These are phyloP conservation scores for Colletotrichum lentis DNA, from an alignment of 2,329 filamentous ascomycete species.

Conservation along the genomic window DNA sequence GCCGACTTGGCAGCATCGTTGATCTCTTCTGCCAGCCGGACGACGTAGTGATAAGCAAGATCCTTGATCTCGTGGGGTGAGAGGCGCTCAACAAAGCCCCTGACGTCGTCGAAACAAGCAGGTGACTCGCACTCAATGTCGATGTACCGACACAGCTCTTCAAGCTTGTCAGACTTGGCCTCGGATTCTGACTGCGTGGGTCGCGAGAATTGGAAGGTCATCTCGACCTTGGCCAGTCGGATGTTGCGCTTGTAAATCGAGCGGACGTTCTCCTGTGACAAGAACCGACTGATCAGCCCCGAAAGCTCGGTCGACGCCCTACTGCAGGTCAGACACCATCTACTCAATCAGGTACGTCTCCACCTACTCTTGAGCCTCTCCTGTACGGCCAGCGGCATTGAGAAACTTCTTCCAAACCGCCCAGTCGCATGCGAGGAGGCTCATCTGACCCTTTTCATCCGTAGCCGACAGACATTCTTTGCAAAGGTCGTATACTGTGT, in stretches of 20 bases:
- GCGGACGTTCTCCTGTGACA: slow-evolving; percentile 25
- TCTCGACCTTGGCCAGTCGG: slow-evolving; percentile 50
- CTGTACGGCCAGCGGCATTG: slow-evolving; percentile 48
- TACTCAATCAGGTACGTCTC: too few relatives aligned
- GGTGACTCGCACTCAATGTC: slow-evolving; percentile 48
- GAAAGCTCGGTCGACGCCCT: slow-evolving; percentile 26
- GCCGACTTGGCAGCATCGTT: slow-evolving; percentile 41
- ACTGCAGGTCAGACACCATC: neutral
- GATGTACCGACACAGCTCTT: slow-evolving; percentile 50
- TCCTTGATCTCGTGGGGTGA: slow-evolving; percentile 51
- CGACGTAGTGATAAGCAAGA: slow-evolving; percentile 51
- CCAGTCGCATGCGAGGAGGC: slow-evolving; percentile 57
- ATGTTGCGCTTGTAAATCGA: slow-evolving; percentile 54
- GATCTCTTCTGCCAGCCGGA: slow-evolving; percentile 44
- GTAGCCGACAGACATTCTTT: slow-evolving; percentile 52
- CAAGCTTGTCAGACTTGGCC: slow-evolving; percentile 31
- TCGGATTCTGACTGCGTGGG: neutral
- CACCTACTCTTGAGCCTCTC: slow-evolving; percentile 47
- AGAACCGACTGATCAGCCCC: slow-evolving; percentile 30
- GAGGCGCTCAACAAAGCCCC: slow-evolving; percentile 54
- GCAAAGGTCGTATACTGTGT: slow-evolving; percentile 54
- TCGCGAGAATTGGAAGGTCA: slow-evolving; percentile 47
- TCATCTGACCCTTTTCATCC: slow-evolving; percentile 49
- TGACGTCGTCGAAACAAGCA: slow-evolving; percentile 59
- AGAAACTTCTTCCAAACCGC: slow-evolving; percentile 52